A percentile compares a stretch with the other conserved stretches of the same genome.
These are phyloP conservation scores for Globisporangium radiosum DNA, from an alignment of 352 stramenopile species.

Conservation along the genomic window DNA sequence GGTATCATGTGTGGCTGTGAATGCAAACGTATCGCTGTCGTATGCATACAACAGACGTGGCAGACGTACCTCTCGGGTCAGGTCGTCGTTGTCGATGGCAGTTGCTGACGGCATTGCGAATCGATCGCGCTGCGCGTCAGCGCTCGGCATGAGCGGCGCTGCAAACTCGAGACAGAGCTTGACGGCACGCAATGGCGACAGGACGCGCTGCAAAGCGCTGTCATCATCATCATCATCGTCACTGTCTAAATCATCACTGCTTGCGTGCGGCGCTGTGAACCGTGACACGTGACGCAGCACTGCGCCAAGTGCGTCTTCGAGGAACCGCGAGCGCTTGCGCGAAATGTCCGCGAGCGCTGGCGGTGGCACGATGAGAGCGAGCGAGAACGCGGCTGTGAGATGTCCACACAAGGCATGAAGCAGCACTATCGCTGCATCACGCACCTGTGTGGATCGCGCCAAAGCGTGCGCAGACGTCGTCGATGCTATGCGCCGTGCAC, in stretches of 20 bases:
- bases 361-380: not conserved
- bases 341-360: slow-evolving; percentile 44
- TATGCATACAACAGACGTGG: not conserved
- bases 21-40: too few relatives aligned
- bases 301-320: slow-evolving; percentile 52
- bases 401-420: too few relatives aligned
- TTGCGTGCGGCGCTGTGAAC: slow-evolving; percentile 7
- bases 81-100: slow-evolving; percentile 1
- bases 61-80: slow-evolving; percentile 11
- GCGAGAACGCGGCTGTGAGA: too few relatives aligned
- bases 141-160: slow-evolving; percentile 14
- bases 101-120: not conserved
- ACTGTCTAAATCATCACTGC: not conserved
- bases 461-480: slow-evolving; percentile 6
- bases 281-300: slow-evolving; percentile 30
- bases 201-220: not conserved
- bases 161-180: slow-evolving; percentile 17
- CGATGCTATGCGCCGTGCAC: slow-evolving; percentile 2
- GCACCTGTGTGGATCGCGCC: slow-evolving; percentile 4
- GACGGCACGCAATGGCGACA: slow-evolving; percentile 13
- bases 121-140: not conserved
- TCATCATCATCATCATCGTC: not conserved
- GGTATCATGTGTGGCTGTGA: too few relatives aligned
- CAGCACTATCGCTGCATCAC: not conserved
- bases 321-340: slow-evolving; percentile 60